phyloP scores from a whole-genome alignment of 768 basidiomycete species.

The Mycena venus region DNA sequence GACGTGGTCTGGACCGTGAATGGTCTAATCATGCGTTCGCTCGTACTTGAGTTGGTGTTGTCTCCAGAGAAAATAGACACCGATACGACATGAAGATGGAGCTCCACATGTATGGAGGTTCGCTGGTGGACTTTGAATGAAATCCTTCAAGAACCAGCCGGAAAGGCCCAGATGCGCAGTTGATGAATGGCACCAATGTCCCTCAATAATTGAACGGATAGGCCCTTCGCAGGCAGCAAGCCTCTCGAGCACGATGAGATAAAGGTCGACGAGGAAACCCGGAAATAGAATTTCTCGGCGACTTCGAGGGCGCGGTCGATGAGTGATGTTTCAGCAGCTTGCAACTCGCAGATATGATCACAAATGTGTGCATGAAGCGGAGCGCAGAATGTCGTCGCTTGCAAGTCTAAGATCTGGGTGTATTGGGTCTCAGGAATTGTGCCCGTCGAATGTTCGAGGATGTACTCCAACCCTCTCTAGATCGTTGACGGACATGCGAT shows the following conservation, averaged over 20 bases:
- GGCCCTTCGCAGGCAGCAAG: neutral
- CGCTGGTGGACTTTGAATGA: neutral
- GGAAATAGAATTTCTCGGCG: neutral
- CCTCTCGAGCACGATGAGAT: constrained; percentile 4
- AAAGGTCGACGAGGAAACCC: constrained; percentile 17
- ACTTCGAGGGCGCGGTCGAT: constrained; percentile 8
- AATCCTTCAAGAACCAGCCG: neutral
- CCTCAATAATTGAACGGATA: neutral
- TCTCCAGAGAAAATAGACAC: neutral
- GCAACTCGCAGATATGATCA: neutral
- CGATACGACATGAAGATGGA: neutral
- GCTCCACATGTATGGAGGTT: neutral
- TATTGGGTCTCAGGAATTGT: neutral
- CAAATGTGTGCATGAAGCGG: neutral
- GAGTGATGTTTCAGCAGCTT: neutral
- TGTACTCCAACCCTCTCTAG: constrained; percentile 8
- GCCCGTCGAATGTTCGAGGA: neutral
- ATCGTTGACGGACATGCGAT: constrained; percentile 18
- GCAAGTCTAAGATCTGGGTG: neutral
- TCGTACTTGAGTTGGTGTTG: neutral
- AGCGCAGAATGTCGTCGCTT: constrained; percentile 1
- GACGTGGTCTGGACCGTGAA: no score
- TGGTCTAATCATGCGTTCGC: no score
- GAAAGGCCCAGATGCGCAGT: constrained; percentile 18
- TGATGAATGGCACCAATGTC: neutral